phyloP scores from a whole-genome alignment of 345 rosid species.

The Turritis glabra region DNA sequence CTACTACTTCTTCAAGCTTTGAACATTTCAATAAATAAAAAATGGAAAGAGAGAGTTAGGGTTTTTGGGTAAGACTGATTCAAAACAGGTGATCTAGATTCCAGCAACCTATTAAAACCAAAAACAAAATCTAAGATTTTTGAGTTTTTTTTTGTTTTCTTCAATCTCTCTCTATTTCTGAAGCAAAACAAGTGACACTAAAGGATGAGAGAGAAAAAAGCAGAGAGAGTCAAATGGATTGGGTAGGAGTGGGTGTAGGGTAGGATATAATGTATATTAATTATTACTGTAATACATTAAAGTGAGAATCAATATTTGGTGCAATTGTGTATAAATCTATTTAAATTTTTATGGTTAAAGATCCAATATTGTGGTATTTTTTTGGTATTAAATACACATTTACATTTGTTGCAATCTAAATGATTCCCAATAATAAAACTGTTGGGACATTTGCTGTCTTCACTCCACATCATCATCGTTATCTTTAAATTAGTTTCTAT shows the following conservation, averaged over 20 bases:
- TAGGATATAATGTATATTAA: constrained; percentile 16
- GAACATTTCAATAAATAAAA: constrained; percentile 16
- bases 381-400: neutral
- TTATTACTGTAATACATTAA: neutral
- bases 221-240: constrained; percentile 36
- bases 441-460: constrained; percentile 6
- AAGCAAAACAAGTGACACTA: constrained; percentile 31
- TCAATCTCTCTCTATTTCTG: constrained; percentile 10
- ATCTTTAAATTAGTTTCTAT: neutral
- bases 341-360: neutral
- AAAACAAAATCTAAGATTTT: neutral
- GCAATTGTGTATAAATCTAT: neutral
- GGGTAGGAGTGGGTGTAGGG: constrained; percentile 37
- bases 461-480: constrained; percentile 4
- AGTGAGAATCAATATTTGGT: constrained; percentile 2
- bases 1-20: constrained; percentile 10
- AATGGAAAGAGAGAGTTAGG: constrained; percentile 8
- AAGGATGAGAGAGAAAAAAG: constrained; percentile 27
- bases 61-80: constrained; percentile 39
- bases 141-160: neutral
- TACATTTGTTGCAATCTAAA: neutral
- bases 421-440: neutral
- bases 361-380: no score
- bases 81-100: constrained; percentile 43
- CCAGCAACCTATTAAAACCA: constrained; percentile 32